Base-by-base conservation (phyloP, 768 basidiomycete genomes). In the Collybia mongolica region DNA sequence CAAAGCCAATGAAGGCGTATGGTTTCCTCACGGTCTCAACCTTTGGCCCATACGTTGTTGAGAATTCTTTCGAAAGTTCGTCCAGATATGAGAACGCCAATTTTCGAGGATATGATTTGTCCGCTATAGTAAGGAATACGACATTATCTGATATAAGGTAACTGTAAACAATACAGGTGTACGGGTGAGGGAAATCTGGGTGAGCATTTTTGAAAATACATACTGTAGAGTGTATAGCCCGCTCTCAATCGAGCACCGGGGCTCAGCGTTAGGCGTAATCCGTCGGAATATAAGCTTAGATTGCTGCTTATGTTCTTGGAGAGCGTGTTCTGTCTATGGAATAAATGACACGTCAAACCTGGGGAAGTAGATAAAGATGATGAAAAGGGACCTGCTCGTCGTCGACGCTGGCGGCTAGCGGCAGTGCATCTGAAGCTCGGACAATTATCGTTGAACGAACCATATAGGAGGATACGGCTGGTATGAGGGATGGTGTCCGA, bases 1-100 rank as follows among this genome's bases (percentile, higher is more conserved):
- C 94, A 60, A 99, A 99, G 41, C 97, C 94, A 52, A 98, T 90
- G 65, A 98, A 98, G 20, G 97, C 96, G 66, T 99, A 99, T n/a
- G 97, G 97, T 67, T 96, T 93, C 56, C 93, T 82, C 15, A 89
- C 88, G 15, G 82, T 79, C 60, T 98, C 96, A 17, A 98, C 92
- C 68, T 93, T 96, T 5, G 90, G 77, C 8, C 93, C 97, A 68
- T 98, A 99, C 5, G 90, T 90, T 45, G 83, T 82, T 35, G 88
- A 81, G 64, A 99, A 99, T 70, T 99, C 97, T 63, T 97, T 98
- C 19, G 91, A 90, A 39, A 99, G 78, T 70, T 99, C 97, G 58
- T 98, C 94, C 43, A 99, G 81, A 69, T 93, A 99, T 6, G 94
- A 94, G 71, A 99, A 99, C 1, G 94, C 94, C 28, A 98, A 83